Evolutionary conservation across 1,284 basidiomycete genomes (phyloP), one percentile per base, ranked within the genome.

Genomic region (Neonothopanus nambi): DNA sequence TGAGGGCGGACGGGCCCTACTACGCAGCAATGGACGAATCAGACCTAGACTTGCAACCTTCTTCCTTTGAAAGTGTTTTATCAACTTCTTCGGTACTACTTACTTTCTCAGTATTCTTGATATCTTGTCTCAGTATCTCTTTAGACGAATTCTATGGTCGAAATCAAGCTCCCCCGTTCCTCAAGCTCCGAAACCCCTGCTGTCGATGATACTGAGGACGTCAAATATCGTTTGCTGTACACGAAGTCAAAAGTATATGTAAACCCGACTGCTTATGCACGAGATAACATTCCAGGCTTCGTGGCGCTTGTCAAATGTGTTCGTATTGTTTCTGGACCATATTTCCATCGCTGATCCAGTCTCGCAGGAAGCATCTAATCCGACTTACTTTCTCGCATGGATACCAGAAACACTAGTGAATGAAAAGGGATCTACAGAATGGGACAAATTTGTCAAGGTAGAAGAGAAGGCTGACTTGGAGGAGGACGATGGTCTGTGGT

Each of bases 281-380:
- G 89, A 62, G 95, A 98, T 71, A 97, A 98, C 69, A 91, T 98
- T 26, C 84, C 93, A 3, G 96, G 96, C 3, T 97, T 95, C 67
- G 83, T 94, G 5, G 86, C 89, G 12, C 79, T 98, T 54, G 93
- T 97, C 13, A 93, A 89, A 72, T 80, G 83, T 67, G 89, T 87
- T 62, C 53, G 84, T 75, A 44, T 45, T 43, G 35, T 30, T n/a
- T 44, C 45, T 42, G 6, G 8, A 40, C 17, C 8, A 39, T 37
- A 18, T 50, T 33, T 47, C 51, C 35, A 47, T 35, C 41, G 59
- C 56, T 56, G 52, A 45, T 38, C 48, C 40, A 45, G n/a, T 28
- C 50, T 52, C 47, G 24, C 60, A 91, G 90, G 89, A 91, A 65
- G 81, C 83, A 36, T 66, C 77, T 9, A 89, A 85, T 68, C 85